Evolutionary conservation across 2,329 filamentous ascomycete species (phyloP).

Genomic region (Botrytis galanthina): DNA sequence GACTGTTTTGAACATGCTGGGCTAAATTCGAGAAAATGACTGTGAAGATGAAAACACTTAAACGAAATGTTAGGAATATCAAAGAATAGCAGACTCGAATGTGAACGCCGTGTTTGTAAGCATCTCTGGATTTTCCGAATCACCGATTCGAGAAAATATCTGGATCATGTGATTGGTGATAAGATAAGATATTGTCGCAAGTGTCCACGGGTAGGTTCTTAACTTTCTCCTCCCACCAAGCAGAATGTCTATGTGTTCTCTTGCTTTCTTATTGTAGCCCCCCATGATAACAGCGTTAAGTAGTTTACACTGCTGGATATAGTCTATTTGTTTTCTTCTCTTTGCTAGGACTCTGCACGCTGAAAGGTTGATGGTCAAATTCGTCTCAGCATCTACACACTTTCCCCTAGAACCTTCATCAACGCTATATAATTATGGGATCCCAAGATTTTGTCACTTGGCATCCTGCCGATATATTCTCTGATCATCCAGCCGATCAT

Average conservation of each 20-base stretch:
- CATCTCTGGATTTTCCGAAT: slow-evolving; percentile 27
- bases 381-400: background rate
- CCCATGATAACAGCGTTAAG: background rate
- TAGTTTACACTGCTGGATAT: background rate
- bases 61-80: slow-evolving; percentile 28
- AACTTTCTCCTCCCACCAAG: background rate
- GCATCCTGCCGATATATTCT: slow-evolving; percentile 40
- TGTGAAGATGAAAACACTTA: slow-evolving; percentile 19
- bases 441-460: slow-evolving; percentile 32
- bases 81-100: slow-evolving; percentile 2
- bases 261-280: background rate
- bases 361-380: background rate
- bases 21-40: slow-evolving; percentile 18
- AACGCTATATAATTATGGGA: background rate
- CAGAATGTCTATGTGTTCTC: background rate
- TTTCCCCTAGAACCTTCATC: background rate
- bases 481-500: slow-evolving; percentile 25
- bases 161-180: slow-evolving; percentile 11
- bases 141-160: background rate
- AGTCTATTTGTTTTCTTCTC: background rate
- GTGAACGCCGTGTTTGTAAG: slow-evolving; percentile 32
- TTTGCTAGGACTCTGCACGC: background rate
- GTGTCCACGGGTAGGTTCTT: background rate
- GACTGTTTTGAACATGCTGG: slow-evolving; percentile 34
- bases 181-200: slow-evolving; percentile 14